Conservation (phyloP, 1,284 basidiomycete species). For the Cutaneotrichosporon sp. region DNA sequence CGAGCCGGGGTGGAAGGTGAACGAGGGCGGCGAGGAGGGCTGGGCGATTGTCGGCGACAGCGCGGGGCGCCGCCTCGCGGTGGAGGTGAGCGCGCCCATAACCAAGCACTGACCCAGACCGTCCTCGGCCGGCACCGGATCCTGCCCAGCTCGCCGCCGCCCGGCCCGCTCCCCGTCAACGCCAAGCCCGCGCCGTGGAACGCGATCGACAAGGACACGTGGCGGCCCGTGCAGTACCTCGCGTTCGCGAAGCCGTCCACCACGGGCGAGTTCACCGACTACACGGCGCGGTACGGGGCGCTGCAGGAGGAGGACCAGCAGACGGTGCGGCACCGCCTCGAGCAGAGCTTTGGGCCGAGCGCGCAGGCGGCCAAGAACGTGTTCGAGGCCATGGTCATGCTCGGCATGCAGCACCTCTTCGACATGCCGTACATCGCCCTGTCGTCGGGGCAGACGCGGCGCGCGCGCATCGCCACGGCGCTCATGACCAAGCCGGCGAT, state of each 20-base stretch:
- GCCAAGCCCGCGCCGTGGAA: conserved; percentile 22
- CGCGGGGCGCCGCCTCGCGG: conserved; percentile 60
- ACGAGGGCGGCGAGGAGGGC: conserved; percentile 56
- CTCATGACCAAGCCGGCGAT: conserved; percentile 70
- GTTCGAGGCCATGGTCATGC: conserved; percentile 55
- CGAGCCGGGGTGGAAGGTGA: conserved; percentile 63
- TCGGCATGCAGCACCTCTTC: conserved; percentile 66
- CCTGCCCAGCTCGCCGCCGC: conserved; percentile 60
- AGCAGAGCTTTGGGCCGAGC: conserved; percentile 14
- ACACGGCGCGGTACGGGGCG: conserved; percentile 83
- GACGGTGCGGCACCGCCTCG: conserved; percentile 27
- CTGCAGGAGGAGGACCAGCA: conserved; percentile 78
- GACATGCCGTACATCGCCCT: conserved; percentile 79
- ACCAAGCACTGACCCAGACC: conserved; percentile 61
- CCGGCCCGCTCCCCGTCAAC: conserved; percentile 71
- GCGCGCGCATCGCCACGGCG: conserved; percentile 80
- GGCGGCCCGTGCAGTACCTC: conserved; percentile 62
- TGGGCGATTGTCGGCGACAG: conserved; percentile 68
- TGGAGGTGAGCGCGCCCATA: conserved; percentile 68
- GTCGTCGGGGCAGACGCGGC: conserved; percentile 87
- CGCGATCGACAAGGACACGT: conserved; percentile 16
- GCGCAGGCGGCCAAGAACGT: conserved; percentile 57
- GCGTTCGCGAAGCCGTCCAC: conserved; percentile 70
- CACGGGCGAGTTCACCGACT: conserved; percentile 82
- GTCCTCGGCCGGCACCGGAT: conserved; percentile 70